Evolutionary conservation across 768 basidiomycete species (phyloP).

Genomic region (Lactarius evosmus): DNA sequence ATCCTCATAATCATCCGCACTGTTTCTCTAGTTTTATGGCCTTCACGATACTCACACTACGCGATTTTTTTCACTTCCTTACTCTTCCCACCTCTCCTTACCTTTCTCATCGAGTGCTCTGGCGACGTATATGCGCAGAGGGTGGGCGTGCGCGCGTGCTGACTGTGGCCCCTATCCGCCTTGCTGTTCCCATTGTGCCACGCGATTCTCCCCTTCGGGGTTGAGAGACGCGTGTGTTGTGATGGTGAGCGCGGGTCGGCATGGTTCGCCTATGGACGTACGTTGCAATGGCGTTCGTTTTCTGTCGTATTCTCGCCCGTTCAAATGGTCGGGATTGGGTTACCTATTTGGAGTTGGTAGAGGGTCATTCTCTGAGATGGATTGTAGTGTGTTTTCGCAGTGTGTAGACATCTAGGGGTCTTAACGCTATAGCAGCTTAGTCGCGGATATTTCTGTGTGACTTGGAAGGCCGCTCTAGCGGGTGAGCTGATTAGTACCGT

Average conservation of each 20-base stretch:
- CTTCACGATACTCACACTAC: constrained; percentile 17
- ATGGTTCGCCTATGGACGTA: constrained; percentile 20
- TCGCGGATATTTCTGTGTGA: not conserved
- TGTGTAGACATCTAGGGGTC: not conserved
- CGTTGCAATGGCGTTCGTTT: constrained; percentile 11
- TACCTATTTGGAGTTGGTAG: not conserved
- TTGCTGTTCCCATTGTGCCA: constrained; percentile 32
- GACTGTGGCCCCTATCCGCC: constrained; percentile 29
- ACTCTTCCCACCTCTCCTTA: not conserved
- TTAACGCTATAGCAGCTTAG: not conserved
- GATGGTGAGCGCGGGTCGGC: constrained; percentile 47
- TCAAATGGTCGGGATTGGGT: not conserved
- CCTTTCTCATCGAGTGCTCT: constrained; percentile 4
- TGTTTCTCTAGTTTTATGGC: constrained; percentile 1
- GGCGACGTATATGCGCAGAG: not conserved
- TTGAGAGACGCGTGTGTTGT: constrained; percentile 41
- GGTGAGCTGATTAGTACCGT: no score
- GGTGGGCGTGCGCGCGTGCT: constrained; percentile 1
- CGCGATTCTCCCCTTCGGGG: constrained; percentile 49
- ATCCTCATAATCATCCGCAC: constrained; percentile 17
- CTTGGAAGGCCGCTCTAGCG: not conserved
- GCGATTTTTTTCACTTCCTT: not conserved
- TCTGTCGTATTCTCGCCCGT: not conserved
- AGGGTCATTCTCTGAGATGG: not conserved
- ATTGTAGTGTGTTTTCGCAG: not conserved